Percentiles rank a stretch among this genome's conserved stretches.
Conservation (phyloP, 345 rosid genomes). For the Populus simonii region DNA sequence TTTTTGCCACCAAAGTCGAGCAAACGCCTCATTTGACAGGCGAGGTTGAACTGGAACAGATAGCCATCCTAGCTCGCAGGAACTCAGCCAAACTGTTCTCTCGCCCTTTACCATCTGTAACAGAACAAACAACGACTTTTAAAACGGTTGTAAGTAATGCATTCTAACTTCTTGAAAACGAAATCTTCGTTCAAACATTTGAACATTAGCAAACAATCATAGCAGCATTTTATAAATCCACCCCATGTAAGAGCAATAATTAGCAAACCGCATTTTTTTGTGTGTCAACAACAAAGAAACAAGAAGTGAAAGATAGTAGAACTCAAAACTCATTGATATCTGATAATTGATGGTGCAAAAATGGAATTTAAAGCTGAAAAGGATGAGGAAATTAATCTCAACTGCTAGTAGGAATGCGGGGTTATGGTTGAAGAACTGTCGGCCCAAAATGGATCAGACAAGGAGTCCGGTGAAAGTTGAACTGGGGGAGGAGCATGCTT, state of each 20-base stretch:
- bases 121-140: background rate
- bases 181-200: background rate
- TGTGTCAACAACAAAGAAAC: background rate
- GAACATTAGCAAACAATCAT: background rate
- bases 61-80: background rate
- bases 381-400: background rate
- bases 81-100: background rate
- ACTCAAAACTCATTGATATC: background rate
- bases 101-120: slow-evolving; percentile 8
- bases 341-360: background rate
- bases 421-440: slow-evolving; percentile 34
- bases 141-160: too few relatives aligned
- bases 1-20: background rate
- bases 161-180: too few relatives aligned
- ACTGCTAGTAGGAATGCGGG: slow-evolving; percentile 29
- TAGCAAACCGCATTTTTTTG: background rate
- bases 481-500: slow-evolving; percentile 42
- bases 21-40: background rate
- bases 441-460: slow-evolving; percentile 51
- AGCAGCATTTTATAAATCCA: background rate
- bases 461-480: slow-evolving; percentile 46
- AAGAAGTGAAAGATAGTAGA: background rate
- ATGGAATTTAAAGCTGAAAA: background rate
- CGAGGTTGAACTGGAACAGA: background rate
- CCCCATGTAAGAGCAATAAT: background rate